phyloP scores from a whole-genome alignment of 352 stramenopile species.

The Elongisporangium prolatum region DNA sequence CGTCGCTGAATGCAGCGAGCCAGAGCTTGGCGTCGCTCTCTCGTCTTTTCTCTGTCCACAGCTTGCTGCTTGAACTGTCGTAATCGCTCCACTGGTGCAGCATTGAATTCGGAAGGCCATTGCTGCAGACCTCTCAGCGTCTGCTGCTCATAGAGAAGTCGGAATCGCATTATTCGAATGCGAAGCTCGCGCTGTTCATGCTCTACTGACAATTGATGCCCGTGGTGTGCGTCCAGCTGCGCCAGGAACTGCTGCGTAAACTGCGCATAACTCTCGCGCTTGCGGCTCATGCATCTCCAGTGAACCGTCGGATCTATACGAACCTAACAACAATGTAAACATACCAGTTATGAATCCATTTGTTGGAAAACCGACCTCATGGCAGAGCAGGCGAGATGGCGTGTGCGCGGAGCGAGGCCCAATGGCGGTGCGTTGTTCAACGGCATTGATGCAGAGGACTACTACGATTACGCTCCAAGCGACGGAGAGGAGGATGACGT shows the following conservation, averaged over 20 bases:
- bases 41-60: neutral
- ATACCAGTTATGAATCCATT: neutral
- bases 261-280: neutral
- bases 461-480: constrained; percentile 53
- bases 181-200: neutral
- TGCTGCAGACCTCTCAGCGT: neutral
- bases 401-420: neutral
- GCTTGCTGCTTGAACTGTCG: neutral
- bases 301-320: constrained; percentile 3
- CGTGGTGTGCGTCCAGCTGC: neutral
- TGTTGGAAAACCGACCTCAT: neutral
- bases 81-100: neutral
- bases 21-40: neutral
- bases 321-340: neutral
- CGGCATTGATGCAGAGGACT: constrained; percentile 43
- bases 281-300: neutral
- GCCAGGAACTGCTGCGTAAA: neutral
- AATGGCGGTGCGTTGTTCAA: neutral
- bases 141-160: neutral
- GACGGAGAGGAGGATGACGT: constrained; percentile 35
- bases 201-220: neutral
- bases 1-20: neutral
- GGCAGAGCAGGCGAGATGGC: neutral
- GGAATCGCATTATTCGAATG: neutral
- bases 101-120: neutral